phyloP scores from a whole-genome alignment of 1,139 yeast genomes.

The Candida sojae region DNA sequence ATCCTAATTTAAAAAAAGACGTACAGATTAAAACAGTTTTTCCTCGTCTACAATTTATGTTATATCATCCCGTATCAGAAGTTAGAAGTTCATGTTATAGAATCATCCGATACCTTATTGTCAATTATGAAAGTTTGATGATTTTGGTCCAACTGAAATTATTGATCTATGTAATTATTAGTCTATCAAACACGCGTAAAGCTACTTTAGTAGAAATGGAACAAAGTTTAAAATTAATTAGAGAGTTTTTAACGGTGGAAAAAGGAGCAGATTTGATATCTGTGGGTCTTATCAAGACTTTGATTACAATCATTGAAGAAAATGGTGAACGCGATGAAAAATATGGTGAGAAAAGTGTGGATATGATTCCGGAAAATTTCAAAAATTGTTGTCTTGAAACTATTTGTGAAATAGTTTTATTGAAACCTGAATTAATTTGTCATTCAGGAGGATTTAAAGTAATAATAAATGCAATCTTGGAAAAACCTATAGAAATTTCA shows the following conservation, averaged over 20 bases:
- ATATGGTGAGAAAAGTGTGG: background rate
- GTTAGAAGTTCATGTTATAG: slow-evolving; percentile 78
- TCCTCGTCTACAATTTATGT: slow-evolving; percentile 58
- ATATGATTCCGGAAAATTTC: slow-evolving; percentile 42
- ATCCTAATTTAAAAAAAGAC: slow-evolving; percentile 68
- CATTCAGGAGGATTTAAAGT: slow-evolving; percentile 67
- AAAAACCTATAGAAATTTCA: slow-evolving; percentile 63
- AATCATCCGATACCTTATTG: slow-evolving; percentile 64
- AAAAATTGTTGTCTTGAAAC: slow-evolving; percentile 65
- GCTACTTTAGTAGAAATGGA: slow-evolving; percentile 64
- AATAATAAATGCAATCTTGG: slow-evolving; percentile 58
- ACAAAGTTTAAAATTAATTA: slow-evolving; percentile 73
- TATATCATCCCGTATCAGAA: slow-evolving; percentile 59
- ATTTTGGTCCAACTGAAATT: slow-evolving; percentile 52
- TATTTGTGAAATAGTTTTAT: slow-evolving; percentile 64
- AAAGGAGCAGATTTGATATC: slow-evolving; percentile 59
- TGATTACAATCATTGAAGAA: slow-evolving; percentile 71
- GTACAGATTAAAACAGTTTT: slow-evolving; percentile 64
- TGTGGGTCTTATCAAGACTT: slow-evolving; percentile 67
- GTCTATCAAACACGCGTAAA: slow-evolving; percentile 52
- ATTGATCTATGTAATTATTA: slow-evolving; percentile 63
- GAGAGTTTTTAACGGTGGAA: slow-evolving; percentile 61
- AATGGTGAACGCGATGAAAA: slow-evolving; percentile 30
- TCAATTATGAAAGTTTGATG: slow-evolving; percentile 51
- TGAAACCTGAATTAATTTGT: slow-evolving; percentile 60